Evolutionary conservation across 176 grass and related monocot species (phyloP).

Genomic region (Tillandsia fasciculata): DNA sequence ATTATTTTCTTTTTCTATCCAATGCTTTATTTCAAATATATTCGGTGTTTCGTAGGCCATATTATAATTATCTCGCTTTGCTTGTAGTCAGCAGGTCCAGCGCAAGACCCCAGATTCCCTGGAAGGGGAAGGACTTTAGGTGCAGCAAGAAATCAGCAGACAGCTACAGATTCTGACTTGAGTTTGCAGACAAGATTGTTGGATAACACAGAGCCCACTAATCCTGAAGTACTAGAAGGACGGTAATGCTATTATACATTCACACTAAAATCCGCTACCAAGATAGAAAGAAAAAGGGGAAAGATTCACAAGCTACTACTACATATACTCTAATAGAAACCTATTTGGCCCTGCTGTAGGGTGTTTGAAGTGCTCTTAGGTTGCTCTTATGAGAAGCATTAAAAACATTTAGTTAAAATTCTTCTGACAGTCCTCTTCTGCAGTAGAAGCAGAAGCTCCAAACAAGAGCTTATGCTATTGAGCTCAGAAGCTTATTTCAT

Average conservation of each 20-base stretch:
- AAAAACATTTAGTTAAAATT: too few relatives aligned
- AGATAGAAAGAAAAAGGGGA: too few relatives aligned
- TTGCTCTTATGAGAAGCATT: too few relatives aligned
- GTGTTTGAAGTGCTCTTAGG: too few relatives aligned
- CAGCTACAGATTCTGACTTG: conserved; percentile 46
- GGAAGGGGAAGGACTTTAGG: conserved; percentile 62
- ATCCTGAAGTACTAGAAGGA: conserved; percentile 29
- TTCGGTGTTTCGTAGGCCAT: background rate
- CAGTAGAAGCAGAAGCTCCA: too few relatives aligned
- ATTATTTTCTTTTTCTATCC: background rate
- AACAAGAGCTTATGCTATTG: too few relatives aligned
- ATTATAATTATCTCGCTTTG: background rate
- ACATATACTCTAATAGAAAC: too few relatives aligned
- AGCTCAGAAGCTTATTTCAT: too few relatives aligned
- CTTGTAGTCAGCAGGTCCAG: conserved; percentile 31
- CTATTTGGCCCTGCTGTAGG: too few relatives aligned
- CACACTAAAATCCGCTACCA: conserved; percentile 6
- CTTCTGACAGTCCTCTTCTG: too few relatives aligned
- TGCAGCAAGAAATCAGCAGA: conserved; percentile 40
- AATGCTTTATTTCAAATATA: background rate
- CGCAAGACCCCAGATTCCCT: conserved; percentile 82
- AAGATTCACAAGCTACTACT: too few relatives aligned
- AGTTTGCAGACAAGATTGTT: conserved; percentile 81
- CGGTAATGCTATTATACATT: conserved; percentile 57
- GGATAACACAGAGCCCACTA: conserved; percentile 56